Percentiles rank a stretch among this genome's conserved stretches.
These are phyloP conservation scores for Circinella minor DNA, from an alignment of 371 early-diverging fungal species.

Conservation along the genomic window DNA sequence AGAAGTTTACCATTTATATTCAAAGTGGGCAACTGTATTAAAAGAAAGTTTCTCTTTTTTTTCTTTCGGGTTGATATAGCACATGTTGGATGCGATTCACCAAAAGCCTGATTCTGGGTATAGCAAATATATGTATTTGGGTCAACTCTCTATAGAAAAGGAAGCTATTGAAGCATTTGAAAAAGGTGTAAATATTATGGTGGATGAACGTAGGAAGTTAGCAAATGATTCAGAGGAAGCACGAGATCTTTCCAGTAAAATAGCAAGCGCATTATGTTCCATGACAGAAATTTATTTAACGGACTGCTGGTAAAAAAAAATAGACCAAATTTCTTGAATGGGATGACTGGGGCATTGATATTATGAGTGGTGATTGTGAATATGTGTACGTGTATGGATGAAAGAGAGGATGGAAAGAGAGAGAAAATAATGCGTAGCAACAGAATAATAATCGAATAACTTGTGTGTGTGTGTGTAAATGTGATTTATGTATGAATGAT, in stretches of 20 bases:
- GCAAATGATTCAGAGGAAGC: constrained; percentile 46
- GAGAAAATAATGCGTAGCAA: too few species aligned
- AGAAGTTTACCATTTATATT: too few species aligned
- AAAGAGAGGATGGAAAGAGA: too few species aligned
- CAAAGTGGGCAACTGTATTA: too few species aligned
- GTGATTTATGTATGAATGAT: neutral
- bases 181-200: constrained; percentile 81
- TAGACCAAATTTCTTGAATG: neutral
- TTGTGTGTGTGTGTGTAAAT: neutral
- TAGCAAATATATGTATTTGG: constrained; percentile 89
- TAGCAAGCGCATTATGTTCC: constrained; percentile 86
- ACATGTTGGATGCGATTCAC: constrained; percentile 70
- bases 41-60: too few species aligned
- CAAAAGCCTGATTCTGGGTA: constrained; percentile 72
- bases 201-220: constrained; percentile 29
- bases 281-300: constrained; percentile 97
- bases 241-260: constrained; percentile 60
- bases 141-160: constrained; percentile 80
- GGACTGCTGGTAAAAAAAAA: constrained; percentile 81
- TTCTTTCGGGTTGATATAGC: constrained; percentile 35
- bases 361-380: neutral
- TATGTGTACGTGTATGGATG: too few species aligned
- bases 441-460: too few species aligned
- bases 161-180: constrained; percentile 83
- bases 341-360: too few species aligned